A percentile compares a stretch with the other conserved stretches of the same genome.
Conservation (phyloP, 208 protist genomes). For the Acanthamoeba healyi region DNA sequence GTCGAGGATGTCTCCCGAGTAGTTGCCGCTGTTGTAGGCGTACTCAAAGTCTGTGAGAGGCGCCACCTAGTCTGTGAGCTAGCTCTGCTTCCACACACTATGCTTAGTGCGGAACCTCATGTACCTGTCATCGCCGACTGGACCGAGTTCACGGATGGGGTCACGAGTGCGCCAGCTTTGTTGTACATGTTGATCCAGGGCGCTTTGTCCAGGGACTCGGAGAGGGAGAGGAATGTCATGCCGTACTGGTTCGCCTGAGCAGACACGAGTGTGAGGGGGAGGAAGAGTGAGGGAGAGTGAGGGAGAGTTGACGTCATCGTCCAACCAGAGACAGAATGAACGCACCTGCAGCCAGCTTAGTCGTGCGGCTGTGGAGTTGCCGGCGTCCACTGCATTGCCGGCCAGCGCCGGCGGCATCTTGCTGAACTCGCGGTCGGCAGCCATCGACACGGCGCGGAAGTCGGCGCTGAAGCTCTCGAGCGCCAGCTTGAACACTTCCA, state of each 20-base stretch:
- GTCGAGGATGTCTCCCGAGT: constrained; percentile 15
- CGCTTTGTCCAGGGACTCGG: not conserved
- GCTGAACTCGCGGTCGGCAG: not conserved
- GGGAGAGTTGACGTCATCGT: too few relatives aligned
- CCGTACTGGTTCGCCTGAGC: not conserved
- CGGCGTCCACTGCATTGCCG: not conserved
- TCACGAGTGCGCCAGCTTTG: not conserved
- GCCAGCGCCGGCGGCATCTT: not conserved
- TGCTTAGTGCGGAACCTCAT: too few relatives aligned
- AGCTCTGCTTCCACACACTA: too few relatives aligned
- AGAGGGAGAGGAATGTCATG: not conserved
- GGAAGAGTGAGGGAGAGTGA: not conserved
- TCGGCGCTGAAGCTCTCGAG: not conserved
- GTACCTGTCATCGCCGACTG: constrained; percentile 3
- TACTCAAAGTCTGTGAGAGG: not conserved
- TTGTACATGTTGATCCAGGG: constrained; percentile 41
- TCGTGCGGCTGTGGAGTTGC: not conserved
- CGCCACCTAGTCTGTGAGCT: too few relatives aligned
- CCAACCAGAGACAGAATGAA: too few relatives aligned
- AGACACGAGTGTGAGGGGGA: not conserved
- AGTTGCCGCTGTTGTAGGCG: not conserved
- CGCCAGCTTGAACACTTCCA: not conserved
- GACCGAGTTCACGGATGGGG: not conserved
- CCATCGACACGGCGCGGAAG: not conserved
- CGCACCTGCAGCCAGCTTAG: not conserved